Base-by-base conservation (phyloP, 306 rosid species). In the Corylus heterophylla region DNA sequence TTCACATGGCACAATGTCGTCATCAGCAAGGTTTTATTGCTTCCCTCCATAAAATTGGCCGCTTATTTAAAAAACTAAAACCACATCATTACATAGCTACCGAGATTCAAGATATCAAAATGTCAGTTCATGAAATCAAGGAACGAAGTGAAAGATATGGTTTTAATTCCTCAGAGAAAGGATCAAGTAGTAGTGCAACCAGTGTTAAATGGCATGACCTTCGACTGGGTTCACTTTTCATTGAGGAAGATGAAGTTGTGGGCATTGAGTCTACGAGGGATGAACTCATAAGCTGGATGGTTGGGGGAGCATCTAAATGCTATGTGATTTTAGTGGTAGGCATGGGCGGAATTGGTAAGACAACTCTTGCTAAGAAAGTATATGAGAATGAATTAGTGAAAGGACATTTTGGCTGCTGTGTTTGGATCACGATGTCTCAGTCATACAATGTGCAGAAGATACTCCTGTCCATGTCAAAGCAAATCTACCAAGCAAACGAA, bases 21-120 rank as follows among this genome's bases (percentile, higher is more conserved):
- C 58, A 20, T 31, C 62, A 37, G 22, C 14, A 45, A 47, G 17
- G 51, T n/a, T 54, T 68, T 11, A 44, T 5, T 8, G 18, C 22
- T 5, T 68, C 8, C 50, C 64, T 77, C 47, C 47, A 27, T 1
- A 37, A 17, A 42, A 45, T 29, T 4, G 18, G 44, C 44, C 16
- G 56, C 56, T 54, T 39, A 4, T 3, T 77, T 14, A 22, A 37
- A 39, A 54, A 54, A 39, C 47, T 77, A 13, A 70, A 70, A 18
- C 37, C 39, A 18, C 70, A 35, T 12, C 76, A 70, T 20, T 20
- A 29, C 17, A 78, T 78, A 9, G 61, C 62, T 7, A 9, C 76
- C 2, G 39, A 45, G 55, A 55, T 78, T 56, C 70, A 59, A 27
- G 62, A 70, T 8, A 25, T 47, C n/a, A 78, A 44, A 78, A 35